Percentiles rank a stretch among this genome's conserved stretches.
phyloP scores from a whole-genome alignment of 2,329 filamentous ascomycete species.

The Aulographum hederae region DNA sequence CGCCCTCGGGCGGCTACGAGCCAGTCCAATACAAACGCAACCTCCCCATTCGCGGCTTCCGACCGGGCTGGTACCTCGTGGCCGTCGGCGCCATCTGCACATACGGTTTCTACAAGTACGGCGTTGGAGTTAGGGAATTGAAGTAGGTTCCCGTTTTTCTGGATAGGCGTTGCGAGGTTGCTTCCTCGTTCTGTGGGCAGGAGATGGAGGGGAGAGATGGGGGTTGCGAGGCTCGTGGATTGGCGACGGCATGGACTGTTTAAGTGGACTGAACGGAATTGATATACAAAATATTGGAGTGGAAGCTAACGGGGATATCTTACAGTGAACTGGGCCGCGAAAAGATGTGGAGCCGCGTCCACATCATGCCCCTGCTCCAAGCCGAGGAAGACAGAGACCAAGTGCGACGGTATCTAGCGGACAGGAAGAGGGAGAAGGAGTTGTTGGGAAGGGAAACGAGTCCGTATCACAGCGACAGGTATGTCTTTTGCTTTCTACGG shows the following conservation, averaged over 20 bases:
- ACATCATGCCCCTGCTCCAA: slow-evolving; percentile 83
- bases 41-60: slow-evolving; percentile 78
- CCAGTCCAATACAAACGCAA: slow-evolving; percentile 98
- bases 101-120: slow-evolving; percentile 79
- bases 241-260: no score
- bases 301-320: background rate
- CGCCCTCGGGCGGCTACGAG: slow-evolving; percentile 83
- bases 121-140: slow-evolving; percentile 70
- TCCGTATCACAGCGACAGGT: slow-evolving; percentile 83
- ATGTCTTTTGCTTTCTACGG: no score
- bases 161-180: no score
- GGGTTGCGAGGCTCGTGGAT: no score
- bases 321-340: slow-evolving; percentile 78
- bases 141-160: slow-evolving; percentile 43
- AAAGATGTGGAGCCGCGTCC: slow-evolving; percentile 95
- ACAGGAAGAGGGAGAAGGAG: slow-evolving; percentile 79
- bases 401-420: slow-evolving; percentile 69
- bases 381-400: slow-evolving; percentile 94
- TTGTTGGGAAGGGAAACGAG: slow-evolving; percentile 60
- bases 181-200: no score
- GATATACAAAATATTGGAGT: no score
- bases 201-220: no score
- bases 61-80: slow-evolving; percentile 59
- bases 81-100: slow-evolving; percentile 63
- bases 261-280: no score